Percentiles rank a stretch among this genome's conserved stretches.
Conservation (phyloP, 495 filamentous ascomycete genomes). For the Penicillium soppii region DNA sequence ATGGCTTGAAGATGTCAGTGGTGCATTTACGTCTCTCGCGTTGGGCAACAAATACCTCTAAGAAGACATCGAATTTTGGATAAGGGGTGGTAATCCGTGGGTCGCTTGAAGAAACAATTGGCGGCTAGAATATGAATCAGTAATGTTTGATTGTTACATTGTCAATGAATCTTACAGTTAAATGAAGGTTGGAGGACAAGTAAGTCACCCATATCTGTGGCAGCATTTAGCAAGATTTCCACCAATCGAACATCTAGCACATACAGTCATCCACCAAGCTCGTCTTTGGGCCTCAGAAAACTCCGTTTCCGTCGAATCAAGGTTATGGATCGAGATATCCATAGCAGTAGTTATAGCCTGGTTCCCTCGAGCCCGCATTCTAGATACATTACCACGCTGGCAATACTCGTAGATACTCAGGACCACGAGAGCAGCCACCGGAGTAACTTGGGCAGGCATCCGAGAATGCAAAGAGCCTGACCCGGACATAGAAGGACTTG, state of each 20-base stretch:
- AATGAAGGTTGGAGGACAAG: constrained; percentile 14
- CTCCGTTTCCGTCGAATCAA: constrained; percentile 30
- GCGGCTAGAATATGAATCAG: constrained; percentile 24
- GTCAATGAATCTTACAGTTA: constrained; percentile 13
- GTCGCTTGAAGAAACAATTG: constrained; percentile 42
- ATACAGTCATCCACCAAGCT: constrained; percentile 55
- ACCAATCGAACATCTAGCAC: constrained; percentile 22
- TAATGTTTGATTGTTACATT: background rate
- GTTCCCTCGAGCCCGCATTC: constrained; percentile 49
- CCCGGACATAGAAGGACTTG: constrained; percentile 23
- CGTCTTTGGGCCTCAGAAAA: constrained; percentile 47
- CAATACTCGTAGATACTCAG: constrained; percentile 55
- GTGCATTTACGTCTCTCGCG: background rate
- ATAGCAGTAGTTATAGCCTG: constrained; percentile 48
- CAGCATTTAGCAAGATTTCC: constrained; percentile 38
- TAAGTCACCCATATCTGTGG: constrained; percentile 23
- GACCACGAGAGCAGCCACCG: constrained; percentile 47
- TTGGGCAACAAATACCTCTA: constrained; percentile 32
- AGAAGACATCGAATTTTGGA: constrained; percentile 40
- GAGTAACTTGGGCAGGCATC: constrained; percentile 43
- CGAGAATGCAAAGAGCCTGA: constrained; percentile 41
- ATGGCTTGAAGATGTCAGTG: constrained; percentile 29
- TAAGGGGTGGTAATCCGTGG: constrained; percentile 47
- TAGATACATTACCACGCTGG: constrained; percentile 52
- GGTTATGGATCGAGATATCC: constrained; percentile 42